A percentile compares a stretch with the other conserved stretches of the same genome.
phyloP scores from a whole-genome alignment of 495 filamentous ascomycete genomes.

The Tricharina praecox region DNA sequence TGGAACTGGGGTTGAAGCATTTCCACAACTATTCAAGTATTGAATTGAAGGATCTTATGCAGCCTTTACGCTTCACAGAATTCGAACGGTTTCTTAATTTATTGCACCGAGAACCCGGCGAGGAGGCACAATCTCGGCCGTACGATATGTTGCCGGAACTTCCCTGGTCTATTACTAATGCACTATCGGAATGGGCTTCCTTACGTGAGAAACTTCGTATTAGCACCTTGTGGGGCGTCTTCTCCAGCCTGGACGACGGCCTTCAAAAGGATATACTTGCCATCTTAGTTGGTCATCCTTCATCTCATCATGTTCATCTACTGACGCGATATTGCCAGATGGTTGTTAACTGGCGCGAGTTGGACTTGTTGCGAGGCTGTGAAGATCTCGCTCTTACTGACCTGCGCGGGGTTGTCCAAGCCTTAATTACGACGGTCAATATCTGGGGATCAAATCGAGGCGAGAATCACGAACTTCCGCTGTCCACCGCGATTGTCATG shows the following conservation, averaged over 20 bases:
- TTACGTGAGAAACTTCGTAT: neutral
- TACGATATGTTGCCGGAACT: neutral
- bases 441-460: neutral
- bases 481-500: neutral
- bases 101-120: neutral
- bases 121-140: neutral
- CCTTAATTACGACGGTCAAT: neutral
- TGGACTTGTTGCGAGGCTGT: neutral
- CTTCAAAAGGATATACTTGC: neutral
- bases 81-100: neutral
- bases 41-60: neutral
- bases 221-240: neutral
- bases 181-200: neutral
- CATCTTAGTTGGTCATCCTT: neutral
- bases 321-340: neutral
- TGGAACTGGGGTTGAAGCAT: neutral
- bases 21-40: neutral
- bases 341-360: neutral
- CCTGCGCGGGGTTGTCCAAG: neutral
- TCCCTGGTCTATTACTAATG: neutral
- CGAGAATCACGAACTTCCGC: slow-evolving; percentile 1
- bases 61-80: neutral
- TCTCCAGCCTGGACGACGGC: neutral
- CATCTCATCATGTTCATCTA: neutral
- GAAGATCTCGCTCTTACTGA: neutral